These are phyloP conservation scores for Saccharomycopsis selenospora DNA, from an alignment of 805 yeast genomes.

Conservation along the genomic window DNA sequence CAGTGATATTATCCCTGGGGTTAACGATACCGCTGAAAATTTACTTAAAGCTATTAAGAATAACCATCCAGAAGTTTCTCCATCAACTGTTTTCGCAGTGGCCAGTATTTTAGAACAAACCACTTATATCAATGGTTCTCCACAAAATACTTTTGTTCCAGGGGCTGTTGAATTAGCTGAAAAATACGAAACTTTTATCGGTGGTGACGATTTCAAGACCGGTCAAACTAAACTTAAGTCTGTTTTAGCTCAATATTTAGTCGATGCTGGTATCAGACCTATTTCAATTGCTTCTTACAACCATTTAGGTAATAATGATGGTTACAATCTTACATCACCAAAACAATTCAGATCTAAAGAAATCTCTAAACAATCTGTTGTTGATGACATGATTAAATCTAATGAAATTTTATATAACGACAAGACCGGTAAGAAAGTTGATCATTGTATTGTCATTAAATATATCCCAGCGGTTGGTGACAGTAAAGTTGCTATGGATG, in stretches of 20 bases:
- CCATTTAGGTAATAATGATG: slow-evolving; percentile 95
- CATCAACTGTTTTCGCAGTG: slow-evolving; percentile 90
- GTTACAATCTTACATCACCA: slow-evolving; percentile 85
- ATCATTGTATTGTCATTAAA: slow-evolving; percentile 93
- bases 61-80: slow-evolving; percentile 80
- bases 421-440: slow-evolving; percentile 68
- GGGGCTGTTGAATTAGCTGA: slow-evolving; percentile 91
- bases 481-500: slow-evolving; percentile 97
- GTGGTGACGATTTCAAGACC: slow-evolving; percentile 95
- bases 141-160: slow-evolving; percentile 96
- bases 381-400: slow-evolving; percentile 88
- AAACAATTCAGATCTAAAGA: slow-evolving; percentile 93
- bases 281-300: slow-evolving; percentile 91
- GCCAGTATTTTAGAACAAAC: slow-evolving; percentile 84
- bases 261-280: slow-evolving; percentile 96
- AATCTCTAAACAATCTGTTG: slow-evolving; percentile 86
- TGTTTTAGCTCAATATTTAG: slow-evolving; percentile 92
- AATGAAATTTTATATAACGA: slow-evolving; percentile 79
- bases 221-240: slow-evolving; percentile 96
- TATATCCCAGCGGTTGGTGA: slow-evolving; percentile 93
- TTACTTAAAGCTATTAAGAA: slow-evolving; percentile 63
- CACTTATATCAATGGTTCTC: slow-evolving; percentile 94
- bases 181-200: slow-evolving; percentile 65
- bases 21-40: slow-evolving; percentile 84
- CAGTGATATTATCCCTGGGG: slow-evolving; percentile 67